phyloP scores from a whole-genome alignment of 179 eudicot species.

The Drosera spatulata region DNA sequence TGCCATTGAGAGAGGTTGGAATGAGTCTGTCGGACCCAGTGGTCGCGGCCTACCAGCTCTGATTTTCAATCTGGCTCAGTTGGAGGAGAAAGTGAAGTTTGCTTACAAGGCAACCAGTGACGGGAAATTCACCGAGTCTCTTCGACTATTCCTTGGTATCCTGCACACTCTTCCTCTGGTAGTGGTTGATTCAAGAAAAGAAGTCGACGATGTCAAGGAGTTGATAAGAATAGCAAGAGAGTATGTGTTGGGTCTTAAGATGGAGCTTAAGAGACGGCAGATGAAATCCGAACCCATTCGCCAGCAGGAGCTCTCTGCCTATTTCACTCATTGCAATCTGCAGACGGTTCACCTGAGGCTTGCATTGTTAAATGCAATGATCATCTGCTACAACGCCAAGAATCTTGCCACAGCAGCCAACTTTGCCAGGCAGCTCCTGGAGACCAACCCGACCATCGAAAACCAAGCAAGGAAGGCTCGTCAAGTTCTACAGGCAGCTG shows the following conservation, averaged over 20 bases:
- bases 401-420: conserved; percentile 53
- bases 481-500: conserved; percentile 61
- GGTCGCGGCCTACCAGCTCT: conserved; percentile 87
- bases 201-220: conserved; percentile 78
- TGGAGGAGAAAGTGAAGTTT: conserved; percentile 71
- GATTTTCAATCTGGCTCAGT: conserved; percentile 55
- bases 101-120: conserved; percentile 53
- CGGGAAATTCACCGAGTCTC: conserved; percentile 66
- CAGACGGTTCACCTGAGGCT: conserved; percentile 67
- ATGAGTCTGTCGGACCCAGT: conserved; percentile 68
- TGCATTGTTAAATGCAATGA: conserved; percentile 72
- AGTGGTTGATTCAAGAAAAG: conserved; percentile 66
- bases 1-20: conserved; percentile 89
- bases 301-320: conserved; percentile 79
- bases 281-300: conserved; percentile 45
- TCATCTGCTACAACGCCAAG: conserved; percentile 52
- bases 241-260: conserved; percentile 63
- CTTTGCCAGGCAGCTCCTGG: conserved; percentile 60
- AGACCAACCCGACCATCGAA: conserved; percentile 50
- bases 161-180: conserved; percentile 59
- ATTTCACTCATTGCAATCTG: conserved; percentile 75
- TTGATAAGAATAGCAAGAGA: conserved; percentile 66
- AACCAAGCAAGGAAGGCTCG: conserved; percentile 52
- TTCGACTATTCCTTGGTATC: conserved; percentile 37
- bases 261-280: conserved; percentile 61